Conservation (phyloP, 129 eudicot species). For the Kitagawia praeruptora region DNA sequence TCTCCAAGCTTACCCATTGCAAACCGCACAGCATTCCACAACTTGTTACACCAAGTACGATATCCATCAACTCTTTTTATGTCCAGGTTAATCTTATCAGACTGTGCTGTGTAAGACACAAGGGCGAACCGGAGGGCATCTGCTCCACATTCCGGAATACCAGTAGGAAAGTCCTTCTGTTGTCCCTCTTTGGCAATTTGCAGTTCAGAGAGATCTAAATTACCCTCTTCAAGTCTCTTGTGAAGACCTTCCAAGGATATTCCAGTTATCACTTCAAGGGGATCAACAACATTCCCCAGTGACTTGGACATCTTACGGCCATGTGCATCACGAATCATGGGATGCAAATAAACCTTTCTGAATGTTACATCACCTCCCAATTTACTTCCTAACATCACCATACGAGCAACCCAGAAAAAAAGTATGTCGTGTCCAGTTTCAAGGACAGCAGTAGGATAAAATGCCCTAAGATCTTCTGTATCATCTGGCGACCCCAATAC, state of each 20-base stretch:
- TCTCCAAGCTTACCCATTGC: constrained; percentile 94
- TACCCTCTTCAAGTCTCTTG: constrained; percentile 88
- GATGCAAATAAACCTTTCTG: constrained; percentile 84
- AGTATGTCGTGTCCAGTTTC: constrained; percentile 93
- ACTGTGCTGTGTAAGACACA: constrained; percentile 97
- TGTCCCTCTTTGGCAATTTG: constrained; percentile 79
- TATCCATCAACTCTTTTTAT: constrained; percentile 84
- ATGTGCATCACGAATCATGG: constrained; percentile 98
- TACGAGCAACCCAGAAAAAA: constrained; percentile 90
- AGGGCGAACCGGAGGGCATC: constrained; percentile 97
- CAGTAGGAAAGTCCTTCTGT: constrained; percentile 74
- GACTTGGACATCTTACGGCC: constrained; percentile 99
- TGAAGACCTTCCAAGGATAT: constrained; percentile 61
- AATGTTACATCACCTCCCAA: constrained; percentile 89
- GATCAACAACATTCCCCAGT: constrained; percentile 89
- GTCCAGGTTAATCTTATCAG: constrained; percentile 91
- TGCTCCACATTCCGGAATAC: constrained; percentile 95
- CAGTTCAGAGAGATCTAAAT: constrained; percentile 67
- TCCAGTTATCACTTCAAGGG: constrained; percentile 89
- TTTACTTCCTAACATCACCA: constrained; percentile 86
- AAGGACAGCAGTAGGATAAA: constrained; percentile 80
- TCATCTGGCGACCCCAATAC: constrained; percentile 91
- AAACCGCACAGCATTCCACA: constrained; percentile 89
- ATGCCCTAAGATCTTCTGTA: constrained; percentile 60
- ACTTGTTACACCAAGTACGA: constrained; percentile 87